A percentile compares a stretch with the other conserved stretches of the same genome.
These are phyloP conservation scores for Bipolaris oryzae DNA, from an alignment of 2,329 filamentous ascomycete species.

Conservation along the genomic window DNA sequence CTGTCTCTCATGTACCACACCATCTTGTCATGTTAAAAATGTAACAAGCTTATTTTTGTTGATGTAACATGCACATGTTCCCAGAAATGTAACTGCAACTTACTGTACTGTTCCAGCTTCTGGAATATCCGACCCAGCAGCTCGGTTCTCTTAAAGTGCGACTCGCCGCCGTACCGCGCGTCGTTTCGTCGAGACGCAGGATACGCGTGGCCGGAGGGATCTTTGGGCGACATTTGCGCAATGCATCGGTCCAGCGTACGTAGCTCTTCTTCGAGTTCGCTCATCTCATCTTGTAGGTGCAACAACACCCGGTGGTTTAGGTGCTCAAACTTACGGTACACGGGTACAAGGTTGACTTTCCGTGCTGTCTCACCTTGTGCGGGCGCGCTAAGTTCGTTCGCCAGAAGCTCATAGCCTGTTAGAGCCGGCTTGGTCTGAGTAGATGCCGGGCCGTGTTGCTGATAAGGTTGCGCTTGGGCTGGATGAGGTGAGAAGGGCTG, in stretches of 20 bases:
- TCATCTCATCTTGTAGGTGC: slow-evolving; percentile 83
- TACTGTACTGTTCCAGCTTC: slow-evolving; percentile 73
- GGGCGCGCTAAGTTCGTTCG: slow-evolving; percentile 42
- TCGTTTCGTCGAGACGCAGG: slow-evolving; percentile 68
- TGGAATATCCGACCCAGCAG: slow-evolving; percentile 67
- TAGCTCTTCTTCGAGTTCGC: slow-evolving; percentile 79
- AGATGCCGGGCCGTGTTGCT: slow-evolving; percentile 27
- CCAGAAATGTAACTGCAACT: slow-evolving; percentile 6
- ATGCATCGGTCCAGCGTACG: slow-evolving; percentile 69
- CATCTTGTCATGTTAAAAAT: no score
- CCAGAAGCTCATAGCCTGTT: slow-evolving; percentile 48
- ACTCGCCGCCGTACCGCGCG: slow-evolving; percentile 59
- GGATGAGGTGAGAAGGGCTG: slow-evolving; percentile 29
- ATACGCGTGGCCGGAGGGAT: slow-evolving; percentile 35
- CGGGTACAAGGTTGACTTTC: slow-evolving; percentile 54
- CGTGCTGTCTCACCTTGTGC: slow-evolving; percentile 19
- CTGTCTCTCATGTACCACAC: no score
- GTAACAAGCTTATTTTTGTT: no score
- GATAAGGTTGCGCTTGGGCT: slow-evolving; percentile 31
- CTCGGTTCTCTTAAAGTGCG: slow-evolving; percentile 66
- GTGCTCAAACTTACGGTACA: slow-evolving; percentile 83
- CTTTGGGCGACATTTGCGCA: slow-evolving; percentile 47
- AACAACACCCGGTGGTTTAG: slow-evolving; percentile 83
- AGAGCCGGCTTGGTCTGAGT: slow-evolving; percentile 38
- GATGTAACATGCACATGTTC: no score